Evolutionary conservation across 2,329 filamentous ascomycete species (phyloP), one percentile per base, ranked within the genome.

Genomic region (Fusarium luffae): DNA sequence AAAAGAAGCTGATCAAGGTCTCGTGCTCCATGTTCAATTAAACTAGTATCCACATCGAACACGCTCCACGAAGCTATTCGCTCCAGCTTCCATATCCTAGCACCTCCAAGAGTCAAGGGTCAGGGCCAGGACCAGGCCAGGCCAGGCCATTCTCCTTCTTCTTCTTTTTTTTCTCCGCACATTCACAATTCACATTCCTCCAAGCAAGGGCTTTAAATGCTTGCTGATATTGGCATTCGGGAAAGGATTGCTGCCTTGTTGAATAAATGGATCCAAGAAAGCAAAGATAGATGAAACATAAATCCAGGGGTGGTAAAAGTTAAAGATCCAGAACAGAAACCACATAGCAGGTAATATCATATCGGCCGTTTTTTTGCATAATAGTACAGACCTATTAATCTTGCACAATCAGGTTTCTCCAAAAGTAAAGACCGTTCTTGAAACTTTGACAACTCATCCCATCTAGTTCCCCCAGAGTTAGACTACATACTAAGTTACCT

Each of bases 31-130:
- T 60, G 48, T 46, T 67, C 56, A 71, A 71, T 71, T 63, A 63
- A 71, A 71, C 50, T 54, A 50, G 69, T 71, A 63, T 66, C 69
- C 69, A 71, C 64, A 67, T 27, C 18, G 67, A 68, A 70, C 68
- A 70, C 68, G 68, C 68, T 70, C 46, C 54, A 25, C 30, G 52
- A 71, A 54, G 64, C 54, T 37, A 71, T 71, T 68, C 68, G 64
- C 44, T 48, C 51, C 37, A 44, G 57, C 27, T n/a, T 14, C 52
- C 59, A 55, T 25, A 56, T 14, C 66, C 66, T 19, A 34, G 55
- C 23, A 54, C 23, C 23, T 14, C 49, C 23, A 37, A 51, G 19
- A 51, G 21, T 51, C 49, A 51, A 51, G 49, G 32, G 23, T 25
- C 32, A 10, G 49, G 32, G 23, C 14, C 23, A 34, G 19, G 19